Evolutionary conservation across 306 rosid genomes (phyloP), one percentile per base, ranked within the genome.

Genomic region (Luffa acutangula): DNA sequence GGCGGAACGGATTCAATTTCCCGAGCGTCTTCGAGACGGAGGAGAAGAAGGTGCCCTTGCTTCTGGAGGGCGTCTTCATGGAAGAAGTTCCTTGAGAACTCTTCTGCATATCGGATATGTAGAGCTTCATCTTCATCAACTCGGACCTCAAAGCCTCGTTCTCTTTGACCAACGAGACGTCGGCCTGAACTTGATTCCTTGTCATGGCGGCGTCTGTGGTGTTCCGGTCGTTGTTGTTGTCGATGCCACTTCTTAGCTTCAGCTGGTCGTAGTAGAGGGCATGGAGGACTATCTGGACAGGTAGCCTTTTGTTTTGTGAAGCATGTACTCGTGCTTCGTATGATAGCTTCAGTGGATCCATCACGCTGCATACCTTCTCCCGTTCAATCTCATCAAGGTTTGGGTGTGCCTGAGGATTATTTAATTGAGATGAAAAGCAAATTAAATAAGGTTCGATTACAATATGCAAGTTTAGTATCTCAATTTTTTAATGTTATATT

Each of bases 301-400:
- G 98, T 7, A 94, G 65, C 5, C 98, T 86, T 80, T 94, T 94
- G 86, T 92, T 94, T 79, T 92, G 92, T 0, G 97, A 92, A 21
- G 98, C 98, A 81, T 92, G 98, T 20, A 89, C 88, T 21, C 98
- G 89, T 31, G 98, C 97, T 54, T 92, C 95, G 79, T 87, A 85
- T 0, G 97, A 92, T 9, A 94, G 84, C 80, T 89, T 94, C 73
- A 91, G 77, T 0, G 97, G 82, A 53, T 94, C 93, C 97, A 94
- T 88, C 72, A 89, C 97, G 21, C 97, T 91, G 80, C 98, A 94
- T 31, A 84, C 97, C 71, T 92, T 94, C 83, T 94, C 98, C 69
- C 89, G 85, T 80, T 92, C 97, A 58, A 92, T 84, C 81, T 94
- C 98, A 51, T 94, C 98, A 45, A 91, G 87, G 48, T 92, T 81